Evolutionary conservation across 2,329 filamentous ascomycete species (phyloP).

Genomic region (Fusarium luffae): DNA sequence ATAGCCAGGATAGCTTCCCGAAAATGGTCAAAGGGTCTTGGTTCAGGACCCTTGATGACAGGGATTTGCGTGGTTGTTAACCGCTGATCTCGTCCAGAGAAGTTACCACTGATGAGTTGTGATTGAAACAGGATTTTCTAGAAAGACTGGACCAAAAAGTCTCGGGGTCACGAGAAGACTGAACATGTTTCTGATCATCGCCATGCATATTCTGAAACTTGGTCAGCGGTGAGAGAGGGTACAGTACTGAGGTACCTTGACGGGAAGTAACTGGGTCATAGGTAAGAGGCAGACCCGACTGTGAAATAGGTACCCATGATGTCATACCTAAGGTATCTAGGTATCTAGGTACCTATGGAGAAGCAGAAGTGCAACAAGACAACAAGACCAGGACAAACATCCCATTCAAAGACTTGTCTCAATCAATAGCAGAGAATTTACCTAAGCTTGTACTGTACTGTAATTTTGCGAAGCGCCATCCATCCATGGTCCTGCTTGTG

Average conservation of each 20-base stretch:
- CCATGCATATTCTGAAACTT: slow-evolving; percentile 42
- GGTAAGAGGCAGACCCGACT: too few species aligned
- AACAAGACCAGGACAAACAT: not conserved
- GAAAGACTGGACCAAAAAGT: slow-evolving; percentile 1
- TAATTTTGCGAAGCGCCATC: slow-evolving; percentile 31
- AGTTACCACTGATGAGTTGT: slow-evolving; percentile 29
- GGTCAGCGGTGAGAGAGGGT: slow-evolving; percentile 1
- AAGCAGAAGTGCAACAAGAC: not conserved
- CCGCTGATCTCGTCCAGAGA: slow-evolving; percentile 40
- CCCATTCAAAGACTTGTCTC: not conserved
- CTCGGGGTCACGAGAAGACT: slow-evolving; percentile 20
- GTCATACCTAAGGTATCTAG: slow-evolving; percentile 17
- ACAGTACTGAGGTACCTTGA: too few species aligned
- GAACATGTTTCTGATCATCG: slow-evolving; percentile 33
- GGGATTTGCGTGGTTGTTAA: slow-evolving; percentile 32
- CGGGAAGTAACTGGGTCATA: too few species aligned
- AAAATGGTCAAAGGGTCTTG: slow-evolving; percentile 30
- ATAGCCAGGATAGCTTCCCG: slow-evolving; percentile 1
- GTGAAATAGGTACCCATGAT: slow-evolving; percentile 13
- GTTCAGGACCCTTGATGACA: slow-evolving; percentile 17
- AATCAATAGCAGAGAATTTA: not conserved
- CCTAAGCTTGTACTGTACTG: not conserved
- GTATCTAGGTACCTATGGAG: not conserved
- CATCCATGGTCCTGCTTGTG: slow-evolving; percentile 9
- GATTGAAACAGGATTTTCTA: slow-evolving; percentile 40